Conservation (phyloP, 2,329 filamentous ascomycete genomes). For the Diaporthe sp. region DNA sequence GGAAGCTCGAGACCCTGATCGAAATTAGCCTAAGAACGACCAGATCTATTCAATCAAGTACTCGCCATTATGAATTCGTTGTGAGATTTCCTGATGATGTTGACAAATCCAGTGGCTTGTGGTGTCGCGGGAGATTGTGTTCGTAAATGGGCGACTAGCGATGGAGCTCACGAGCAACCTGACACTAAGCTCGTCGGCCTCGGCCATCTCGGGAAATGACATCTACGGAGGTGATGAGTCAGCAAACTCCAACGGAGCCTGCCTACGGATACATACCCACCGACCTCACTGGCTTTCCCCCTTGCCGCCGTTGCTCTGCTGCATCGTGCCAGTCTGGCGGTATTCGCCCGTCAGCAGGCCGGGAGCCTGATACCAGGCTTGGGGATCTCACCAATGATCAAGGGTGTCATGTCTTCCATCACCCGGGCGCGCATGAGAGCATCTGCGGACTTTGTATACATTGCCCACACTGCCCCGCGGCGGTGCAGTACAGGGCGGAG, state of each 20-base stretch:
- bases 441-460: conserved; percentile 30
- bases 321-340: background rate
- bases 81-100: background rate
- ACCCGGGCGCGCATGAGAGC: conserved; percentile 19
- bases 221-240: conserved; percentile 21
- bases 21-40: conserved; percentile 23
- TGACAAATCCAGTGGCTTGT: background rate
- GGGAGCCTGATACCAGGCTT: conserved; percentile 11
- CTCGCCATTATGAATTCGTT: conserved; percentile 37
- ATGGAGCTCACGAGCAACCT: conserved; percentile 13
- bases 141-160: conserved; percentile 9
- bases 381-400: conserved; percentile 2
- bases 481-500: conserved; percentile 23
- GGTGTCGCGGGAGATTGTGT: background rate
- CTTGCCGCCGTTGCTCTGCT: background rate
- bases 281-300: background rate
- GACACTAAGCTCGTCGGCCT: conserved; percentile 8
- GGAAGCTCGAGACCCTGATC: conserved; percentile 36
- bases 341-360: background rate
- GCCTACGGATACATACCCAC: background rate
- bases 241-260: background rate
- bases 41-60: background rate
- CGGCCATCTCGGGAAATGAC: conserved; percentile 20
- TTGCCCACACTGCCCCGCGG: conserved; percentile 32
- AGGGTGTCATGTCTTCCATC: conserved; percentile 1